Percentiles rank a stretch among this genome's conserved stretches.
Conservation (phyloP, 108 stramenopile genomes). For the Cyclotella cryptica region DNA sequence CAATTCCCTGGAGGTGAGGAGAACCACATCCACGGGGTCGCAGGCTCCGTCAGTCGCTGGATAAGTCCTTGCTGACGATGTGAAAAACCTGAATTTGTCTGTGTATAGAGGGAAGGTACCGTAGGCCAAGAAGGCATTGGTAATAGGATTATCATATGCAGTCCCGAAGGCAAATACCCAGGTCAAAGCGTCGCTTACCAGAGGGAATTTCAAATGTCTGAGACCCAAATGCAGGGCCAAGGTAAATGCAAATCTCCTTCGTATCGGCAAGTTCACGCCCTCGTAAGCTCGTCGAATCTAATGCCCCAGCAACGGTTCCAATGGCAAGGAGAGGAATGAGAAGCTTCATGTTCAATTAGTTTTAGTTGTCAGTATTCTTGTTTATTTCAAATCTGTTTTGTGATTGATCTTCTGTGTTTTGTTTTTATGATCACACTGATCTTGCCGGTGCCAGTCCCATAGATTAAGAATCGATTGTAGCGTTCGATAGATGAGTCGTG, state of each 20-base stretch:
- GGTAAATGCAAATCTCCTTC: conserved; percentile 4
- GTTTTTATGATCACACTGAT: conserved; percentile 1
- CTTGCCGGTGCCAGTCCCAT: neutral
- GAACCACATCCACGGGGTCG: neutral
- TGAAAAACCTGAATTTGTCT: conserved; percentile 5
- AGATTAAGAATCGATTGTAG: neutral
- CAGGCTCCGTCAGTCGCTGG: conserved; percentile 6
- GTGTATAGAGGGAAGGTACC: neutral
- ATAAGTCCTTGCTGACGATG: neutral
- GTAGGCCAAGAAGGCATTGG: too few relatives aligned
- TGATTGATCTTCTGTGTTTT: conserved; percentile 7
- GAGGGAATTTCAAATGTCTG: conserved; percentile 18
- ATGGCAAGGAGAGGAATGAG: neutral
- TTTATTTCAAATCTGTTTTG: neutral
- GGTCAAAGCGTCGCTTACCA: neutral
- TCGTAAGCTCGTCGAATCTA: conserved; percentile 4
- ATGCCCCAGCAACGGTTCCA: neutral
- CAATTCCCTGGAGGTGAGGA: neutral
- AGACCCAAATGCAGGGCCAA: conserved; percentile 6
- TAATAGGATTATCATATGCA: neutral
- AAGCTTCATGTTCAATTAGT: neutral
- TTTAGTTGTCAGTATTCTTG: neutral
- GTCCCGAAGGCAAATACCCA: neutral
- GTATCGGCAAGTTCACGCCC: neutral
- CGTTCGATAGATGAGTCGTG: neutral